phyloP scores from a whole-genome alignment of 371 early-diverging fungal species.

The Lichtheimia hyalospora region DNA sequence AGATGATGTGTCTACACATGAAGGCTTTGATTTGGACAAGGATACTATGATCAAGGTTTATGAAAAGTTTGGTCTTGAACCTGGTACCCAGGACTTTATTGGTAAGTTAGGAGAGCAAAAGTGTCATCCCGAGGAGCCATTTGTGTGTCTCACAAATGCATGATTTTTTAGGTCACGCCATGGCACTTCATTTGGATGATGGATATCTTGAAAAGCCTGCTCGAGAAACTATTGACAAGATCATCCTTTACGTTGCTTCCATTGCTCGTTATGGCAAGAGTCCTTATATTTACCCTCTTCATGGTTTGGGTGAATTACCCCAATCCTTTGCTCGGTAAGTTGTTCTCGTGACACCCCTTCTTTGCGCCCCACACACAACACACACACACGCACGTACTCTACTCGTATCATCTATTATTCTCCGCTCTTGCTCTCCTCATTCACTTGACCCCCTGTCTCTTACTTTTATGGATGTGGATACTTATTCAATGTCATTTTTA shows the following conservation, averaged over 20 bases:
- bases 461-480: background rate
- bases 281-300: constrained; percentile 99
- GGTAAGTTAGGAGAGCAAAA: constrained; percentile 38
- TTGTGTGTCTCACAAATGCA: background rate
- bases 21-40: constrained; percentile 78
- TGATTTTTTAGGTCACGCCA: constrained; percentile 78
- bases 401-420: background rate
- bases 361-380: constrained; percentile 10
- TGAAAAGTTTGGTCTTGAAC: constrained; percentile 88
- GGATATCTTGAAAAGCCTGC: constrained; percentile 87
- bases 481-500: constrained; percentile 12
- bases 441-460: background rate
- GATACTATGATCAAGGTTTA: constrained; percentile 90
- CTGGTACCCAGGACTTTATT: constrained; percentile 95
- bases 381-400: constrained; percentile 2
- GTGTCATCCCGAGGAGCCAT: background rate
- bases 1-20: constrained; percentile 78
- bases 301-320: constrained; percentile 99
- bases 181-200: constrained; percentile 98
- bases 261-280: constrained; percentile 96
- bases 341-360: too few relatives aligned
- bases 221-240: constrained; percentile 90
- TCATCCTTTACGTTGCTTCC: constrained; percentile 93
- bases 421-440: too few relatives aligned
- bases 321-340: constrained; percentile 97